Conservation (phyloP, 805 yeast species). For the Cyberlindnera xishuangbannaensis region DNA sequence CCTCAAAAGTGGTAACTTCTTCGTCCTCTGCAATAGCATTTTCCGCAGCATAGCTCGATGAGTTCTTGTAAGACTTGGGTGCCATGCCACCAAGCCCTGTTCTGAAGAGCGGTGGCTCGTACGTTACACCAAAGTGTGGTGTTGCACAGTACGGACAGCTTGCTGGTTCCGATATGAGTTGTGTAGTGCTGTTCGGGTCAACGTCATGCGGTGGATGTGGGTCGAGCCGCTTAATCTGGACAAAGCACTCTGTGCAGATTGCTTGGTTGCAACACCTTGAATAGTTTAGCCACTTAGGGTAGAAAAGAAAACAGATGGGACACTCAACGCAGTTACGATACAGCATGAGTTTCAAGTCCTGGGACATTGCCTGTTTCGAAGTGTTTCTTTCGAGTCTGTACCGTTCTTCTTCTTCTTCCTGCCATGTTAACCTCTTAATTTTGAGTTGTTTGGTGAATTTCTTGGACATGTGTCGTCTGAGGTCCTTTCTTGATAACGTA, state of each 20-base stretch:
- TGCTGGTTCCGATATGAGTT: constrained; percentile 80
- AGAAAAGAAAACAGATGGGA: constrained; percentile 88
- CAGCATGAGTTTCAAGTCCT: constrained; percentile 45
- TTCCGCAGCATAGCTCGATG: constrained; percentile 10
- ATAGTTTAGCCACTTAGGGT: constrained; percentile 69
- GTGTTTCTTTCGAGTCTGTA: constrained; percentile 29
- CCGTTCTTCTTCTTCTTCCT: constrained; percentile 29
- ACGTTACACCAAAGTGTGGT: constrained; percentile 78
- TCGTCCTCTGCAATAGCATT: constrained; percentile 15
- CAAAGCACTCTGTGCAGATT: constrained; percentile 94
- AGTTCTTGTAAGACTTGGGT: constrained; percentile 37
- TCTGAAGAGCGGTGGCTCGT: constrained; percentile 55
- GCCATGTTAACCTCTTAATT: constrained; percentile 32
- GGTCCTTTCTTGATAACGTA: constrained; percentile 33
- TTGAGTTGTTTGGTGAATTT: constrained; percentile 34
- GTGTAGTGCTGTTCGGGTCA: constrained; percentile 42
- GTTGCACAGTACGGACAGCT: constrained; percentile 92
- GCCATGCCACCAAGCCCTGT: constrained; percentile 53
- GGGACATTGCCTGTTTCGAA: constrained; percentile 32
- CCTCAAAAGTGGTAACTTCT: constrained; percentile 10
- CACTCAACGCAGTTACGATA: constrained; percentile 76
- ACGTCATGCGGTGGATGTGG: constrained; percentile 92
- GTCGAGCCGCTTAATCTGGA: constrained; percentile 83
- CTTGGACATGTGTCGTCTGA: constrained; percentile 37
- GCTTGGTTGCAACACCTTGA: constrained; percentile 91